Conservation (phyloP, 2,329 filamentous ascomycete species). For the Cryphonectria carpinicola region DNA sequence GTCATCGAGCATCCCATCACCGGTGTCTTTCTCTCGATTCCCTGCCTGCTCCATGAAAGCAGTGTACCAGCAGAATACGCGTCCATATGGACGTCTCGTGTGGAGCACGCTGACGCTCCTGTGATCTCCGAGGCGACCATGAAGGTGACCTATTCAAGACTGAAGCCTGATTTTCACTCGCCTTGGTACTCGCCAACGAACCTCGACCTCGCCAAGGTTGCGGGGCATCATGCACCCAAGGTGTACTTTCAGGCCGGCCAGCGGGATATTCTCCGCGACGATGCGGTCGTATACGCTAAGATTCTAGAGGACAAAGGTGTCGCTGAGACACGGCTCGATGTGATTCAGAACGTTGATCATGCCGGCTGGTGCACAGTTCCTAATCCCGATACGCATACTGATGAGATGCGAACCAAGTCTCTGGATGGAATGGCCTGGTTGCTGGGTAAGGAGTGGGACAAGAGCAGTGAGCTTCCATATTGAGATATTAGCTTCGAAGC, state of each 20-base stretch:
- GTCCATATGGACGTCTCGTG: slow-evolving; percentile 23
- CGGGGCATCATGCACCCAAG: not conserved
- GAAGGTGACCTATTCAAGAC: slow-evolving; percentile 3
- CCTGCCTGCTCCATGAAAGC: slow-evolving; percentile 16
- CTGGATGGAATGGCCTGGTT: slow-evolving; percentile 22
- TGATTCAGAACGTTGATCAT: slow-evolving; percentile 13
- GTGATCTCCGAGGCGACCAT: slow-evolving; percentile 2
- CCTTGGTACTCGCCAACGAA: slow-evolving; percentile 25
- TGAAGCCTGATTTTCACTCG: slow-evolving; percentile 17
- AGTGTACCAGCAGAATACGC: slow-evolving; percentile 17
- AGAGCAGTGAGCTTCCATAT: slow-evolving; percentile 12
- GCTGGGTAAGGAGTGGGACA: slow-evolving; percentile 12
- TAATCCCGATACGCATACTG: slow-evolving; percentile 1
- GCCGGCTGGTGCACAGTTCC: slow-evolving; percentile 9
- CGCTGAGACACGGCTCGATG: slow-evolving; percentile 14
- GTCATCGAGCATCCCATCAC: slow-evolving; percentile 21
- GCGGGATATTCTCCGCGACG: slow-evolving; percentile 25
- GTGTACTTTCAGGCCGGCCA: slow-evolving; percentile 24
- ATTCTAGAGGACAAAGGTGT: slow-evolving; percentile 15
- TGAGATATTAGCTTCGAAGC: not conserved
- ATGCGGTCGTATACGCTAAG: slow-evolving; percentile 20
- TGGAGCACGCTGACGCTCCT: slow-evolving; percentile 17
- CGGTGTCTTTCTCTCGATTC: slow-evolving; percentile 15
- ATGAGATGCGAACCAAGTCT: not conserved
- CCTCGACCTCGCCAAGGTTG: slow-evolving; percentile 12